Evolutionary conservation across 306 rosid species (phyloP), one percentile per base, ranked within the genome.

Genomic region (Rubus parviflorus): DNA sequence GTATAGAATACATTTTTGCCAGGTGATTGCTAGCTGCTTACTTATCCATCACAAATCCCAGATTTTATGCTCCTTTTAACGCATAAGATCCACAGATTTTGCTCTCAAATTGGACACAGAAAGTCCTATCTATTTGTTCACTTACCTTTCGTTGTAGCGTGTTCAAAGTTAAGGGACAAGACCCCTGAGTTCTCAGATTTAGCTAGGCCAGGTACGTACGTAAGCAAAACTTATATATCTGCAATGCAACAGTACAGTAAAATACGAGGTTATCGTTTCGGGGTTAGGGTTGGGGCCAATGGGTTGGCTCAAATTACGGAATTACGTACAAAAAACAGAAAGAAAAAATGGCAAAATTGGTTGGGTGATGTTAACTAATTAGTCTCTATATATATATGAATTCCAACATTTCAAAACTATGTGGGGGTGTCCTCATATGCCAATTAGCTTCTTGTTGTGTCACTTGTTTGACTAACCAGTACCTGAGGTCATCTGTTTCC

Each of bases 401-500:
- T 22, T 23, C 62, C 64, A 13, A 63, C 68, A 63, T 37, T 45
- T 14, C 12, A 16, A 35, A 35, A 14, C 22, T 37, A 61, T 61
- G 20, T 30, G 6, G 4, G n/a, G 38, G n/a, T 58, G 10, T 70
- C 17, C 10, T 51, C 25, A 37, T 37, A 37, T 71, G 75, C 77
- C 77, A 74, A 45, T 61, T 3, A 52, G 58, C 66, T 74, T 25
- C 78, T 2, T 10, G 8, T 61, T 17, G 8, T 61, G 70, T 60
- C 60, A 46, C 23, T 46, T 14, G 0, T 75, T 61, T 11, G 58
- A 75, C 61, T 11, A 75, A 75, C 78, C 58, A 75, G 15, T n/a
- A 75, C 66, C 8, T 73, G 41, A 48, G 45, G 68, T 73, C 77
- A 43, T 73, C 11, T 14, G 76, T 58, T 73, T 58, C 23, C 68